Evolutionary conservation across 768 basidiomycete genomes (phyloP), one percentile per base, ranked within the genome.

Genomic region (Lactifluus subvellereus): DNA sequence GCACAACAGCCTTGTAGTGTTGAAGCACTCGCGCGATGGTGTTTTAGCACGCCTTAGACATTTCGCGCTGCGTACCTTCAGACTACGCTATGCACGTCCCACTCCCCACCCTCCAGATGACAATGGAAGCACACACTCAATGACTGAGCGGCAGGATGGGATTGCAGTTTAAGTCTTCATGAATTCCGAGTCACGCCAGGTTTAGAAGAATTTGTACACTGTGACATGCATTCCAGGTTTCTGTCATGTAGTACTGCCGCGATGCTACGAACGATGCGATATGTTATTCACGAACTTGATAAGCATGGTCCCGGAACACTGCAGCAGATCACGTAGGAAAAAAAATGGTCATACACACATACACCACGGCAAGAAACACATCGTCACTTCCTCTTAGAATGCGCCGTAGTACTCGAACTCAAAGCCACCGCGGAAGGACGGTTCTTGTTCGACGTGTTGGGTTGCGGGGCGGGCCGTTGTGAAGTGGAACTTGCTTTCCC

Each of bases 81-180:
- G 37, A 37, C 6, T 37, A 37, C 37, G 37, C 6, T 8, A 37
- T 11, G 11, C 11, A 37, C 8, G 37, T 11, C 11, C 37, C 1
- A 37, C 37, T 2, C 37, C 37, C 7, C 37, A 37, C 11, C 4
- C 3, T 11, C 37, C 37, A 3, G 37, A 27, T 2, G 27, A 27
- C n/a, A n/a, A n/a, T n/a, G n/a, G 27, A 2, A 27, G 27, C 45
- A 2, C 8, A 37, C 32, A 18, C 32, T 16, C 43, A 3, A 14
- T 54, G 27, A 2, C 9, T 48, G 47, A 33, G n/a, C 57, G 6
- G 30, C 18, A 32, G 18, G 5, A 38, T 20, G n/a, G 11, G 14
- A 40, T 2, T 33, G 33, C 11, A 57, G 57, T 59, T 6, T 63
- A n/a, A n/a, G n/a, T n/a, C n/a, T n/a, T n/a, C n/a, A n/a, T n/a